Evolutionary conservation across 2,329 filamentous ascomycete species (phyloP).

Genomic region (Cladophialophora chaetospira): DNA sequence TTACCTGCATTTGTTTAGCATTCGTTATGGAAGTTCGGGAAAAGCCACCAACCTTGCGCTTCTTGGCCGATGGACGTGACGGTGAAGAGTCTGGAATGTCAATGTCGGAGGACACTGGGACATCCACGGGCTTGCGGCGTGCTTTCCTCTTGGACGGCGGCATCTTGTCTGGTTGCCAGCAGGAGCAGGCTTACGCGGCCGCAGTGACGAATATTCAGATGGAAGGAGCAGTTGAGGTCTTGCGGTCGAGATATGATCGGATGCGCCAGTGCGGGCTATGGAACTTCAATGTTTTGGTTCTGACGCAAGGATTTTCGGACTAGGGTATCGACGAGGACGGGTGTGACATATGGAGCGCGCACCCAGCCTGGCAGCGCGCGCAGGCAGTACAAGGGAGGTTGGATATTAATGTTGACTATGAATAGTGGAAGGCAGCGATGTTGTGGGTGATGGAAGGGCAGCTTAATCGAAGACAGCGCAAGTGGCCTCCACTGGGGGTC

Average conservation of each 20-base stretch:
- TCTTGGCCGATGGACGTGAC: slow-evolving; percentile 49
- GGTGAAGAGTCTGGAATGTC: slow-evolving; percentile 52
- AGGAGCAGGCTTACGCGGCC: neutral
- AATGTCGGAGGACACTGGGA: slow-evolving; percentile 41
- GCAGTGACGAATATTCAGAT: neutral
- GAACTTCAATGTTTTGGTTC: slow-evolving; percentile 31
- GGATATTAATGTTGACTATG: neutral
- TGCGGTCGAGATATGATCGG: slow-evolving; percentile 1
- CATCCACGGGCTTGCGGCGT: slow-evolving; percentile 27
- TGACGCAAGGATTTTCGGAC: slow-evolving; percentile 27
- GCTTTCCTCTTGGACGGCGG: slow-evolving; percentile 33
- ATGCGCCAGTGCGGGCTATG: slow-evolving; percentile 20
- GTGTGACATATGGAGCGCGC: slow-evolving; percentile 1
- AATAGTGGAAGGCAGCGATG: neutral
- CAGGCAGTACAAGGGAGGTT: neutral
- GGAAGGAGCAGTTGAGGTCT: neutral
- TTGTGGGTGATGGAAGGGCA: neutral
- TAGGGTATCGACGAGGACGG: slow-evolving; percentile 4
- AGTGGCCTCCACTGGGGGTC: neutral
- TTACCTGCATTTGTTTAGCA: slow-evolving; percentile 18
- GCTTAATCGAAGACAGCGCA: slow-evolving; percentile 8
- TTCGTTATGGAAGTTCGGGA: slow-evolving; percentile 3
- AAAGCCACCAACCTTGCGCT: slow-evolving; percentile 47
- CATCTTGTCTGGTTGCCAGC: slow-evolving; percentile 18
- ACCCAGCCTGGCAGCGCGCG: slow-evolving; percentile 7